phyloP scores from a whole-genome alignment of 2,329 filamentous ascomycete genomes.

The Fusarium dimerum region DNA sequence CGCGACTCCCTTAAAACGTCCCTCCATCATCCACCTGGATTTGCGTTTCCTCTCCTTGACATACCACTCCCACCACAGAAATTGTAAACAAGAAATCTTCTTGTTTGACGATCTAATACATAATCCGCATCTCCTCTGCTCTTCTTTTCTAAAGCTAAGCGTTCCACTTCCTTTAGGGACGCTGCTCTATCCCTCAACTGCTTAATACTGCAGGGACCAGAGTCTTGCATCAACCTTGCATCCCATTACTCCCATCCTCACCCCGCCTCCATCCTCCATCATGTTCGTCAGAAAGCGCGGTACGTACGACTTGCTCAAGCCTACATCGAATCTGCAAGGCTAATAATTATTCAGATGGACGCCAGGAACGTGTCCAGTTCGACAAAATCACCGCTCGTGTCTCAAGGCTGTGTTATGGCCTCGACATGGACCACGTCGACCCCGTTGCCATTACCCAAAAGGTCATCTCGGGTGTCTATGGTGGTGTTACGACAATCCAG shows the following conservation, averaged over 20 bases:
- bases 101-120: background rate
- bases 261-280: conserved; percentile 31
- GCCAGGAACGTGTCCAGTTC: conserved; percentile 99
- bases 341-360: conserved; percentile 72
- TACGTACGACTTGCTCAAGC: conserved; percentile 38
- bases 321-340: conserved; percentile 10
- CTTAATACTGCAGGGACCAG: conserved; percentile 27
- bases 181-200: conserved; percentile 25
- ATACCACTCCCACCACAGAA: conserved; percentile 20
- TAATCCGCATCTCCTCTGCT: conserved; percentile 3
- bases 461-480: conserved; percentile 98
- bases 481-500: conserved; percentile 94
- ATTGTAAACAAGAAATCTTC: conserved; percentile 6
- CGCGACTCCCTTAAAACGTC: conserved; percentile 41
- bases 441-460: conserved; percentile 98
- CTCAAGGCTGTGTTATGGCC: conserved; percentile 94
- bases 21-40: conserved; percentile 27
- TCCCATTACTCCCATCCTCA: conserved; percentile 20
- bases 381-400: conserved; percentile 99
- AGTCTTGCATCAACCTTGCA: conserved; percentile 23
- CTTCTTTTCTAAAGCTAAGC: conserved; percentile 18
- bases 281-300: conserved; percentile 68
- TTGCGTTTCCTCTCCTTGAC: conserved; percentile 26
- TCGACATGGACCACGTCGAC: conserved; percentile 93
- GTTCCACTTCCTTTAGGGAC: conserved; percentile 11